Evolutionary conservation across 1,284 basidiomycete species (phyloP).

Genomic region (Xanthoconium separans): DNA sequence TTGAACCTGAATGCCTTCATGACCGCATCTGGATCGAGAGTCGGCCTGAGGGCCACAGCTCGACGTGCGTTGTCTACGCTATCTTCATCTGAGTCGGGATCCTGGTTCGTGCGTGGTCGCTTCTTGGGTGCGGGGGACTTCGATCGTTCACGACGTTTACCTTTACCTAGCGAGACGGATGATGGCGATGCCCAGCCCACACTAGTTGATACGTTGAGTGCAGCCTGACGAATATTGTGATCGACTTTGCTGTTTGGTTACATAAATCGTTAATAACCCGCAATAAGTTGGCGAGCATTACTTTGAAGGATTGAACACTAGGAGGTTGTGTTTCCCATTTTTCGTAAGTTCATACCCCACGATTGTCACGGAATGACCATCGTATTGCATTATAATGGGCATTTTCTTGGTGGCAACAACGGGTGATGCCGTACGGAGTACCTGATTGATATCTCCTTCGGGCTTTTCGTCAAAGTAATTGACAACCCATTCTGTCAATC

Average conservation of each 20-base stretch:
- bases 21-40: slow-evolving; percentile 35
- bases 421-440: slow-evolving; percentile 45
- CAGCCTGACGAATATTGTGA: slow-evolving; percentile 35
- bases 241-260: slow-evolving; percentile 18
- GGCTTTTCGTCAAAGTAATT: slow-evolving; percentile 56
- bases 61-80: slow-evolving; percentile 2
- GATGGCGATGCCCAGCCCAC: slow-evolving; percentile 7
- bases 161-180: slow-evolving; percentile 10
- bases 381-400: slow-evolving; percentile 79
- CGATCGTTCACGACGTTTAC: slow-evolving; percentile 19
- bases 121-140: slow-evolving; percentile 22
- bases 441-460: slow-evolving; percentile 44
- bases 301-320: slow-evolving; percentile 80
- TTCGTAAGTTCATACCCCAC: slow-evolving; percentile 75
- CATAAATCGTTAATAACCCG: slow-evolving; percentile 5
- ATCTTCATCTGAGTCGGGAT: slow-evolving; percentile 25
- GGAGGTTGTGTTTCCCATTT: slow-evolving; percentile 57
- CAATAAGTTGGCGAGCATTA: slow-evolving; percentile 27
- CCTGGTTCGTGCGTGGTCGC: slow-evolving; percentile 24
- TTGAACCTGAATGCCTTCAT: slow-evolving; percentile 53
- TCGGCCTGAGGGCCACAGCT: slow-evolving; percentile 6
- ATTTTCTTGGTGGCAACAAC: slow-evolving; percentile 61
- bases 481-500: slow-evolving; percentile 64
- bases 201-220: slow-evolving; percentile 20
- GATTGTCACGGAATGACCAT: slow-evolving; percentile 82